These are phyloP conservation scores for Pestalotiopsis sp. DNA, from an alignment of 2,329 filamentous ascomycete species.

Conservation along the genomic window DNA sequence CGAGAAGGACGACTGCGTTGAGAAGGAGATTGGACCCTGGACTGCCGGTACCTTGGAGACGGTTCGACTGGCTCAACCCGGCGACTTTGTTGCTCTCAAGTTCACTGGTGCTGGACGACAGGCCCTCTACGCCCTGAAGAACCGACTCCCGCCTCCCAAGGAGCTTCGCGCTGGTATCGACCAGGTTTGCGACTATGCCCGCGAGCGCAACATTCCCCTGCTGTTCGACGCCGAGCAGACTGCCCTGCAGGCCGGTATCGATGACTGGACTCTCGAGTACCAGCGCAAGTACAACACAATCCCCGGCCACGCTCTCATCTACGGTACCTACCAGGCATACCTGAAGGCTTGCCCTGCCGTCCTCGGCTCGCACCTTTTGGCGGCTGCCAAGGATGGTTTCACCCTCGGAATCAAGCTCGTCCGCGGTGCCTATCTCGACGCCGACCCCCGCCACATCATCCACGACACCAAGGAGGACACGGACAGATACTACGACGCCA, in stretches of 20 bases:
- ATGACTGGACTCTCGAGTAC: conserved; percentile 76
- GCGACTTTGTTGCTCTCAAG: conserved; percentile 68
- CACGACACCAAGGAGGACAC: conserved; percentile 72
- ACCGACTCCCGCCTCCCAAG: conserved; percentile 61
- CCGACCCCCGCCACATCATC: conserved; percentile 69
- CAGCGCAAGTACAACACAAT: conserved; percentile 74
- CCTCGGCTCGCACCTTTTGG: conserved; percentile 59
- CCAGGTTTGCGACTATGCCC: conserved; percentile 71
- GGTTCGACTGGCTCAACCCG: conserved; percentile 68
- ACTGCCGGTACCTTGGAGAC: conserved; percentile 72
- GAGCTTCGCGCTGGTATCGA: conserved; percentile 70
- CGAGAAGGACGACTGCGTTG: conserved; percentile 49
- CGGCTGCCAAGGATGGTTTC: conserved; percentile 60
- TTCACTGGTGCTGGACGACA: conserved; percentile 82
- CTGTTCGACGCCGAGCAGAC: conserved; percentile 88
- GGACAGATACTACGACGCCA: conserved; percentile 70
- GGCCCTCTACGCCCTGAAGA: conserved; percentile 66
- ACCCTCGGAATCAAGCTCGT: conserved; percentile 75
- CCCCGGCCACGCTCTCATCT: conserved; percentile 66
- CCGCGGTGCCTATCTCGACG: conserved; percentile 71
- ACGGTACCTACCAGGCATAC: conserved; percentile 79
- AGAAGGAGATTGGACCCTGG: conserved; percentile 70
- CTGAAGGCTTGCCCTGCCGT: conserved; percentile 62
- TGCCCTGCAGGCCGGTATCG: conserved; percentile 74
- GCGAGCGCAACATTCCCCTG: conserved; percentile 67